Conservation (phyloP, 495 filamentous ascomycete species). For the Emericellopsis terricola region DNA sequence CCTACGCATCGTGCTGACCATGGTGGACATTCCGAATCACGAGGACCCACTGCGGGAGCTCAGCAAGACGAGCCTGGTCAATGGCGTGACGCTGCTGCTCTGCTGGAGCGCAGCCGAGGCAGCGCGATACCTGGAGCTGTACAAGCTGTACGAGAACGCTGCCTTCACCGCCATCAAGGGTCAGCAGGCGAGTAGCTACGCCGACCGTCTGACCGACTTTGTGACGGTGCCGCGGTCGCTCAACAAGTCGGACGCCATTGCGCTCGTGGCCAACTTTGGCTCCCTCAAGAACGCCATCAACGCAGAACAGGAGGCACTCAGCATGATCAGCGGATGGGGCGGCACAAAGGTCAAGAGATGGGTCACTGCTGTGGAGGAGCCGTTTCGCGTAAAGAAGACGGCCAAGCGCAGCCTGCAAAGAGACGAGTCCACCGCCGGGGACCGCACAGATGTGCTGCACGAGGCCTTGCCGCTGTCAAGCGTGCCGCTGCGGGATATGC, state of each 20-base stretch:
- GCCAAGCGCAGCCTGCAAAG: constrained; percentile 26
- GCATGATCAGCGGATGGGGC: constrained; percentile 74
- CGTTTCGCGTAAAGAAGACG: constrained; percentile 57
- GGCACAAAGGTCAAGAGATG: constrained; percentile 84
- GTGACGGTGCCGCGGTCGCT: constrained; percentile 76
- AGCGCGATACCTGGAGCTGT: constrained; percentile 80
- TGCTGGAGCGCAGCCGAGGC: constrained; percentile 91
- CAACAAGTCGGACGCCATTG: constrained; percentile 86
- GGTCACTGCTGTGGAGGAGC: constrained; percentile 64
- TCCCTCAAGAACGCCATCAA: constrained; percentile 74
- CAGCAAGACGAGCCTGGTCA: constrained; percentile 67
- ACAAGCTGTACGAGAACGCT: constrained; percentile 82
- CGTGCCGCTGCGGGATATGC: constrained; percentile 16
- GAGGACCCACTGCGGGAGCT: constrained; percentile 78
- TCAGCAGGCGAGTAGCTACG: constrained; percentile 63
- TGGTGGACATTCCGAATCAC: constrained; percentile 72
- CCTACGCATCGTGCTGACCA: constrained; percentile 65
- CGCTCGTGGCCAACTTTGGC: constrained; percentile 75
- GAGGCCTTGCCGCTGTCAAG: constrained; percentile 21
- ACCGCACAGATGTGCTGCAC: constrained; percentile 19
- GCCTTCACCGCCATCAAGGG: constrained; percentile 64
- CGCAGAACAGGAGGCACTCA: constrained; percentile 67
- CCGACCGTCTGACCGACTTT: constrained; percentile 84
- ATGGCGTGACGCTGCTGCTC: constrained; percentile 78
- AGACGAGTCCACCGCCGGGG: constrained; percentile 10